A percentile compares a stretch with the other conserved stretches of the same genome.
phyloP scores from a whole-genome alignment of 164 flowering plant species.

The Tinospora cordifolia region DNA sequence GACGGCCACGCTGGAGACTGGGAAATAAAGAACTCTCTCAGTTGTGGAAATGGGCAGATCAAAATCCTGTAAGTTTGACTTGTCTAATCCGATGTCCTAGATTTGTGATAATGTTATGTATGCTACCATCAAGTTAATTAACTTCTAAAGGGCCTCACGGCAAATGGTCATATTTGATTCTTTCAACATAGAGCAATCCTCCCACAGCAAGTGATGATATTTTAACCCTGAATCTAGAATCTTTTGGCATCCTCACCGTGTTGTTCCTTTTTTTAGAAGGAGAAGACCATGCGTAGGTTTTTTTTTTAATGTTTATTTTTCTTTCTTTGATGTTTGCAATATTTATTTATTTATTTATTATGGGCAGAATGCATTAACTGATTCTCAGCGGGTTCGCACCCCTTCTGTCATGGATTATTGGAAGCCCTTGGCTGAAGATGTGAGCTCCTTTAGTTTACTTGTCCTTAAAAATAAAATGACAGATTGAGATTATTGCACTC shows the following conservation, averaged over 20 bases:
- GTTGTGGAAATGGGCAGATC: slow-evolving; percentile 97
- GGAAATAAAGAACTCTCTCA: slow-evolving; percentile 96
- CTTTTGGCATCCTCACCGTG: background rate
- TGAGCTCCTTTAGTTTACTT: slow-evolving; percentile 26
- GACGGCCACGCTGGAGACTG: slow-evolving; percentile 83
- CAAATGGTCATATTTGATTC: too few species aligned
- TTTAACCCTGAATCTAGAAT: too few species aligned
- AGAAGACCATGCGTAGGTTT: background rate
- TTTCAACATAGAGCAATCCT: too few species aligned
- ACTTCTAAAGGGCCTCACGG: background rate
- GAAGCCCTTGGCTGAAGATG: slow-evolving; percentile 97
- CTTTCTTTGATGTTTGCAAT: background rate
- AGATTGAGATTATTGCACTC: background rate
- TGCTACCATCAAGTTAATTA: background rate
- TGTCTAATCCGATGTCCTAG: background rate
- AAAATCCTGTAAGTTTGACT: slow-evolving; percentile 56
- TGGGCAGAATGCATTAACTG: slow-evolving; percentile 92
- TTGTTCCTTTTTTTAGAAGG: background rate
- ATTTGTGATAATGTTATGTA: background rate
- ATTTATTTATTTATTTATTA: background rate
- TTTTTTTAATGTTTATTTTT: background rate
- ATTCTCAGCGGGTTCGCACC: slow-evolving; percentile 78
- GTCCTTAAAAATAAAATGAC: background rate
- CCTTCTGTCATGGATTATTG: slow-evolving; percentile 80
- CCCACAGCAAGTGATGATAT: too few species aligned